Evolutionary conservation across 495 filamentous ascomycete species (phyloP), one percentile per base, ranked within the genome.

Genomic region (Annulohypoxylon stygium): DNA sequence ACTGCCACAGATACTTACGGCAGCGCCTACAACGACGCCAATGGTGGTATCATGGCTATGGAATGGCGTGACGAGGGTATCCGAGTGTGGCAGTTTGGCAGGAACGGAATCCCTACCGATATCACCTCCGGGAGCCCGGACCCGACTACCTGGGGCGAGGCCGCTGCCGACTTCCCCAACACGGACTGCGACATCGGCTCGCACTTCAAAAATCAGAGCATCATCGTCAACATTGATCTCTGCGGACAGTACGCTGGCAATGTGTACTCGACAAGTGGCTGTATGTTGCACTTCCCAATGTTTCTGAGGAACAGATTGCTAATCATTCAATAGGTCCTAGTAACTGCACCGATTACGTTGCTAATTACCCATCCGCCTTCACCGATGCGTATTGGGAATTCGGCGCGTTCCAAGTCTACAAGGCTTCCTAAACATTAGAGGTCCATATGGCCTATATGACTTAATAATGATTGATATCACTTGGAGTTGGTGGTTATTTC

Each of bases 191-290:
- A 92, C 68, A 86, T 93, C 41, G 79, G 83, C 36, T 79, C 78
- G 10, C 86, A 90, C 67, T 93, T 93, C 76, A 81, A 75, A 30
- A 86, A 91, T 62, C 82, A 90, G 77, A 87, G 87, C 74, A 91
- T 93, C 67, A 86, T 92, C 67, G 88, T 90, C 48, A 89, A 93
- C 70, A 90, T 88, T 41, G 88, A 90, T 67, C 86, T 93, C 69
- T 93, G 90, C 75, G 91, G 92, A 3, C 83, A 88, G 63, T 90
- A 89, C 84, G 90, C 90, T 6, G 86, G 88, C 37, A 69, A 67
- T 0, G 81, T 85, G 30, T 84, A 80, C 71, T 57, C 66, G 4
- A 39, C 55, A 8, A 83, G 80, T 23, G 84, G 83, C 43, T 86
- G 86, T 87, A 77, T 82, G 85, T 83, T 59, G 8, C 53, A 57